phyloP scores from a whole-genome alignment of 192 early-diverging fungal species.

The Glomus cerebriforme region DNA sequence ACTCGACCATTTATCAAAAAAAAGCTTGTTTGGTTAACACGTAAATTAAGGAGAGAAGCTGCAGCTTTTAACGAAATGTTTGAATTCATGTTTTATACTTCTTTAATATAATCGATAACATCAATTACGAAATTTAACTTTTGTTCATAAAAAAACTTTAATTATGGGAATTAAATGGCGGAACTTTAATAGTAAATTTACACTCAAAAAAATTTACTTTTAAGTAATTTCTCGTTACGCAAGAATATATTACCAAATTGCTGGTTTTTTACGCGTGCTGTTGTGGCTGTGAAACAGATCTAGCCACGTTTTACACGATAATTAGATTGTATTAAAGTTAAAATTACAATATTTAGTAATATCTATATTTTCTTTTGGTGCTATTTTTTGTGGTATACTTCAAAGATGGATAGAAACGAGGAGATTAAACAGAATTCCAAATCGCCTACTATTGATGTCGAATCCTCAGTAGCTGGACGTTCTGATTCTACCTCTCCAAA shows the following conservation, averaged over 20 bases:
- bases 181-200: too few relatives aligned
- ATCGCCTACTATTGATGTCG: background rate
- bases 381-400: background rate
- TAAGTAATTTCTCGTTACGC: too few relatives aligned
- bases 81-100: background rate
- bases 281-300: background rate
- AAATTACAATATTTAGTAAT: too few relatives aligned
- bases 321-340: too few relatives aligned
- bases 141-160: too few relatives aligned
- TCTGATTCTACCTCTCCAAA: background rate
- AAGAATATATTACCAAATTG: background rate
- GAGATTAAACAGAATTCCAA: background rate
- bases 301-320: background rate
- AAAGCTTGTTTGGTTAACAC: background rate
- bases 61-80: background rate
- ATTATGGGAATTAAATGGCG: too few relatives aligned
- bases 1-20: background rate
- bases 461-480: background rate
- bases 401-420: background rate
- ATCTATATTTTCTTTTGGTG: background rate
- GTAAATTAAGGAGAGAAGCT: background rate
- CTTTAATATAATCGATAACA: too few relatives aligned
- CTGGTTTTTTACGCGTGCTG: background rate
- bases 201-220: too few relatives aligned
- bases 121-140: too few relatives aligned